A percentile compares a stretch with the other conserved stretches of the same genome.
Conservation (phyloP, 306 rosid genomes). For the Acmispon strigosus region DNA sequence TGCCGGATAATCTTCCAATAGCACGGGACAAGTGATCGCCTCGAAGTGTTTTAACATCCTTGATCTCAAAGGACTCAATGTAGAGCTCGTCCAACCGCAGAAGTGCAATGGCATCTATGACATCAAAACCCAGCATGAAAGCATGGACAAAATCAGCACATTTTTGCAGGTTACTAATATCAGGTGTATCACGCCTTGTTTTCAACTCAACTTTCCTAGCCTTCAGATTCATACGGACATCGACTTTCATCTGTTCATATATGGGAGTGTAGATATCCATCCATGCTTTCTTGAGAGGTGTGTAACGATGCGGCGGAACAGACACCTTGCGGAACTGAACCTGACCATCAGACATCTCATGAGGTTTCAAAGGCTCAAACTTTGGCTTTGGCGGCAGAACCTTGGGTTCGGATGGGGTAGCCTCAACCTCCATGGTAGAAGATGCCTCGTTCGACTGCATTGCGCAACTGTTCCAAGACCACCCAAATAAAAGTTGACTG, state of each 20-base stretch:
- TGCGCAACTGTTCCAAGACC: constrained; percentile 9
- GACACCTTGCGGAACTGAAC: constrained; percentile 76
- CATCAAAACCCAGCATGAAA: constrained; percentile 82
- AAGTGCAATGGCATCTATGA: constrained; percentile 74
- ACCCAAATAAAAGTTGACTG: neutral
- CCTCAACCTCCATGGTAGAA: constrained; percentile 56
- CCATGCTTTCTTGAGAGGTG: constrained; percentile 86
- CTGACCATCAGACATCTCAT: constrained; percentile 80
- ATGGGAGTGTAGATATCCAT: constrained; percentile 78
- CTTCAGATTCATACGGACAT: constrained; percentile 77
- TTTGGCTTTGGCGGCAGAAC: constrained; percentile 59
- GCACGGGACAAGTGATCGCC: constrained; percentile 92
- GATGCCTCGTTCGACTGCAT: constrained; percentile 53
- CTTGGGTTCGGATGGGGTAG: constrained; percentile 22
- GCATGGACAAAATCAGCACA: constrained; percentile 93
- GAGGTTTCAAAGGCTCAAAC: constrained; percentile 73
- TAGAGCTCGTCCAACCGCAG: constrained; percentile 83
- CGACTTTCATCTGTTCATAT: constrained; percentile 79
- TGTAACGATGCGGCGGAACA: constrained; percentile 75
- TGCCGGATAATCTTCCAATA: constrained; percentile 78
- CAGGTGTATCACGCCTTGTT: constrained; percentile 75
- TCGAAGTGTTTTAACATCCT: constrained; percentile 77
- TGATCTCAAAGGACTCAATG: constrained; percentile 84
- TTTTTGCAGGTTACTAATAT: constrained; percentile 72
- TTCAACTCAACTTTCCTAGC: constrained; percentile 79